Evolutionary conservation across 768 basidiomycete species (phyloP), one percentile per base, ranked within the genome.

Genomic region (Roridomyces roridus): DNA sequence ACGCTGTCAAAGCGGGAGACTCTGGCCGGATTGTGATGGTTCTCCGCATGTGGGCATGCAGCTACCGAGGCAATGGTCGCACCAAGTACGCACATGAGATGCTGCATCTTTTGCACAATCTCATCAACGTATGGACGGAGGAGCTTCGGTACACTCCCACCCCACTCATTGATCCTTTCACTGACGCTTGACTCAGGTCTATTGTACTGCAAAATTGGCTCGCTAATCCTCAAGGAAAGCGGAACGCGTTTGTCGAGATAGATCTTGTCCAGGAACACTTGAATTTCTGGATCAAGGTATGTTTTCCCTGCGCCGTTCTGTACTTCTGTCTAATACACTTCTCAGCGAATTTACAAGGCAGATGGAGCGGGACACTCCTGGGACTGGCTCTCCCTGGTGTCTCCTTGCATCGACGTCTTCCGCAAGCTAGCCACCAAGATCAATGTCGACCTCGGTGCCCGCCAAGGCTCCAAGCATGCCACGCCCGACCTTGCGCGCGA

Each of bases 231-330:
- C 62, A 66, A 0, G 70, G 71, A 7, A 60, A 64, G 36, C 28
- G 45, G 0, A 63, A 68, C 39, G 18, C 46, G 2, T 74, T 54
- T 28, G 53, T 72, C 0, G 64, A 67, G 21, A 60, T 74, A 0
- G 73, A 74, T 31, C 62, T 74, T 0, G 45, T 76, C 23, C 73
- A 75, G 37, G 72, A 74, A 36, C 74, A n/a, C n/a, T n/a, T n/a
- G n/a, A n/a, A n/a, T n/a, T n/a, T n/a, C n/a, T n/a, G n/a, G n/a
- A n/a, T n/a, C 21, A 74, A 73, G 66, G 72, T 72, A 18, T 18
- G 40, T n/a, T 11, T 9, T 46, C 9, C 15, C 9, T 46, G 24
- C 18, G 11, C 6, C n/a, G 10, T 17, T 31, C 7, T 6, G 12
- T 18, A 5, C 18, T n/a, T 23, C 20, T 49, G 25, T 24, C 11